Evolutionary conservation across 1,139 yeast genomes (phyloP).

Genomic region (Kodamaea plutei): DNA sequence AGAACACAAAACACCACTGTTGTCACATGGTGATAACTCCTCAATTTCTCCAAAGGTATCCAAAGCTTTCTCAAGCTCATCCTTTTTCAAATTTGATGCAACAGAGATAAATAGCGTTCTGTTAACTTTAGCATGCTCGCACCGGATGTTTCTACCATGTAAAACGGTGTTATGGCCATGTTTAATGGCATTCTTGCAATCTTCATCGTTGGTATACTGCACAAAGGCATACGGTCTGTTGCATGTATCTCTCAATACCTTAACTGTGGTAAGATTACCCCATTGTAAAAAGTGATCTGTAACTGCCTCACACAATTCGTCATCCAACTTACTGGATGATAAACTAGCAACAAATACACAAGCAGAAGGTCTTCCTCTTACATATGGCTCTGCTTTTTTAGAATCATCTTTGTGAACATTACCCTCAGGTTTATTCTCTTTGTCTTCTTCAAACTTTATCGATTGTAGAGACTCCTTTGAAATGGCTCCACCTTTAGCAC

Average conservation of each 20-base stretch:
- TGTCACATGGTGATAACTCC: constrained; percentile 51
- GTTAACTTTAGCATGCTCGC: constrained; percentile 89
- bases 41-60: constrained; percentile 71
- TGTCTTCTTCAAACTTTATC: not conserved
- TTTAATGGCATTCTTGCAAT: constrained; percentile 64
- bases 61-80: constrained; percentile 36
- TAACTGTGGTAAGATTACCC: constrained; percentile 72
- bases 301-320: constrained; percentile 65
- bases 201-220: constrained; percentile 69
- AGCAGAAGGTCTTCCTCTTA: constrained; percentile 59
- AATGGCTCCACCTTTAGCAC: too few species aligned
- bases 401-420: constrained; percentile 4
- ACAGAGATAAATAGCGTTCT: constrained; percentile 65
- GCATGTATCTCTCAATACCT: constrained; percentile 76
- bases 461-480: too few species aligned
- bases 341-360: constrained; percentile 88
- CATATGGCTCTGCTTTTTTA: constrained; percentile 2
- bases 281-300: constrained; percentile 59
- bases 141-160: constrained; percentile 73
- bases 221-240: constrained; percentile 94
- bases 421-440: too few species aligned
- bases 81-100: constrained; percentile 19
- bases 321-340: constrained; percentile 60
- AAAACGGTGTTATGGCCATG: constrained; percentile 66
- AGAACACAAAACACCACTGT: constrained; percentile 19